Evolutionary conservation across 331 rosid species (phyloP).

Genomic region (Rosa hybrid): DNA sequence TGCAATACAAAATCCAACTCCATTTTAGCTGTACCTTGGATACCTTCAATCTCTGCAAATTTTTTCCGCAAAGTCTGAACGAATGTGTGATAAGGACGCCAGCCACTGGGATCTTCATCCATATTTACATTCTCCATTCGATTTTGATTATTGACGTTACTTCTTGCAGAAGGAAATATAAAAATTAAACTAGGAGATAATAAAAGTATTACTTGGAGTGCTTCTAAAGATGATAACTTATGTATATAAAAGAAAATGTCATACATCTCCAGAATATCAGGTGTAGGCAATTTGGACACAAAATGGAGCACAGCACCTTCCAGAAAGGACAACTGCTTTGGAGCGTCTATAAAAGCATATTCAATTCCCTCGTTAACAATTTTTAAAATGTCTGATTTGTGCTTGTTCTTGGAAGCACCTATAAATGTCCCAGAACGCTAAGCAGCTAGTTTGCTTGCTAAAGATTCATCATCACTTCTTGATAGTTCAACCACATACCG

Average conservation of each 20-base stretch:
- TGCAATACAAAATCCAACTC: neutral
- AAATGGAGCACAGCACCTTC: constrained; percentile 73
- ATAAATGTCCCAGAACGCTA: constrained; percentile 80
- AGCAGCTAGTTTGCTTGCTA: constrained; percentile 62
- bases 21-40: constrained; percentile 55
- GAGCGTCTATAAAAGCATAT: constrained; percentile 82
- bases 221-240: constrained; percentile 12
- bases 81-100: constrained; percentile 86
- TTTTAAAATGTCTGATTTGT: constrained; percentile 68
- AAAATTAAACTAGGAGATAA: constrained; percentile 4
- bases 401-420: constrained; percentile 82
- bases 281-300: constrained; percentile 72
- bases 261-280: constrained; percentile 77
- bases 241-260: constrained; percentile 24
- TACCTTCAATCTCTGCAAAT: constrained; percentile 71
- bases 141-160: constrained; percentile 63
- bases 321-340: constrained; percentile 74
- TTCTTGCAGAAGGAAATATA: constrained; percentile 32
- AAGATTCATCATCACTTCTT: constrained; percentile 47
- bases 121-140: constrained; percentile 68
- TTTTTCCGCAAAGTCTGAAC: constrained; percentile 68
- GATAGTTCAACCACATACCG: constrained; percentile 51
- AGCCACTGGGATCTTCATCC: constrained; percentile 97
- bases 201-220: constrained; percentile 19
- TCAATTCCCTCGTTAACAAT: constrained; percentile 76